phyloP scores from a whole-genome alignment of 306 rosid species.

The Fragaria iinumae region DNA sequence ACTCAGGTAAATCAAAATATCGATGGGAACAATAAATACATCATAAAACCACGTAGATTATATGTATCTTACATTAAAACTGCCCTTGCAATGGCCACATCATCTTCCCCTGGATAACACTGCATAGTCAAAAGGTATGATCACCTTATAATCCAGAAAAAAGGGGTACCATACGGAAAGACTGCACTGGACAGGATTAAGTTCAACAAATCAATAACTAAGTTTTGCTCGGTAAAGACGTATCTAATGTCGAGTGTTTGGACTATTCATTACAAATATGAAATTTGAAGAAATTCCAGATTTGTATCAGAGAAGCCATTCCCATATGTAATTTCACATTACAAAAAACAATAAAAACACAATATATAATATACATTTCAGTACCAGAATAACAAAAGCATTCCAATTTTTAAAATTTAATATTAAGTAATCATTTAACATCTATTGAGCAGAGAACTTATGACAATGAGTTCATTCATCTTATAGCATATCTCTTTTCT shows the following conservation, averaged over 20 bases:
- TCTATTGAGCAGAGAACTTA: not conserved
- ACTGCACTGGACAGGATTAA: not conserved
- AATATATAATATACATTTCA: not conserved
- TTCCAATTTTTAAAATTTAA: not conserved
- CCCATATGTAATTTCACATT: not conserved
- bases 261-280: not conserved
- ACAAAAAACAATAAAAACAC: not conserved
- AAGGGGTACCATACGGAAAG: not conserved
- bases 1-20: not conserved
- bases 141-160: slow-evolving; percentile 11
- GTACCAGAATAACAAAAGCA: not conserved
- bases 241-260: not conserved
- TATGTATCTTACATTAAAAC: slow-evolving; percentile 63
- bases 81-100: slow-evolving; percentile 82
- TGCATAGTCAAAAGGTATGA: slow-evolving; percentile 43
- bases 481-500: slow-evolving; percentile 9
- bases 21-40: not conserved
- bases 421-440: not conserved
- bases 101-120: slow-evolving; percentile 98
- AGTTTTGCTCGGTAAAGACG: not conserved
- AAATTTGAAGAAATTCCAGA: not conserved
- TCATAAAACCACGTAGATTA: not conserved
- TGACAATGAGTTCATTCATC: not conserved
- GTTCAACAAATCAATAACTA: not conserved
- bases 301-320: not conserved